Percentiles rank a stretch among this genome's conserved stretches.
phyloP scores from a whole-genome alignment of 1,139 yeast species.

The Wickerhamomyces sp. region DNA sequence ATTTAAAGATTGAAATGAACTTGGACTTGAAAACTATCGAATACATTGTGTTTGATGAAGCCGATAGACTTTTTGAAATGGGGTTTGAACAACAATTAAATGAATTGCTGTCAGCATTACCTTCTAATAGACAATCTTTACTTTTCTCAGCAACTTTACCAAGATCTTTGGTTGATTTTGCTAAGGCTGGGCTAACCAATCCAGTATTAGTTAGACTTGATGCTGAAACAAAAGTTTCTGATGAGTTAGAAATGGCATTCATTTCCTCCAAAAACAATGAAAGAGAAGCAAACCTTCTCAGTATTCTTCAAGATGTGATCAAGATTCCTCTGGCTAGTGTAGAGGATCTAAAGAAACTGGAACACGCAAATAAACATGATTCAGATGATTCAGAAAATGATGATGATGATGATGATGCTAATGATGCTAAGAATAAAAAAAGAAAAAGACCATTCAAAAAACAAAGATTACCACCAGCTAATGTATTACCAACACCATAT shows the following conservation, averaged over 20 bases:
- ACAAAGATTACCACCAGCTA: conserved; percentile 69
- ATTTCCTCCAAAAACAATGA: conserved; percentile 78
- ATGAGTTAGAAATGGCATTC: conserved; percentile 86
- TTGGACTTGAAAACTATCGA: conserved; percentile 79
- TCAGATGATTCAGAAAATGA: conserved; percentile 45
- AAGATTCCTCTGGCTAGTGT: conserved; percentile 76
- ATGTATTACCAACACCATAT: conserved; percentile 73
- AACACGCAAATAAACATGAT: conserved; percentile 42
- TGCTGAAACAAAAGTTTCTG: conserved; percentile 86
- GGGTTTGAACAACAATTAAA: conserved; percentile 94
- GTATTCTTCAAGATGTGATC: conserved; percentile 75
- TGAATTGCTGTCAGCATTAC: conserved; percentile 80
- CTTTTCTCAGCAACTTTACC: conserved; percentile 96
- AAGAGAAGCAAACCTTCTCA: conserved; percentile 82
- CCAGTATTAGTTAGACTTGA: conserved; percentile 92
- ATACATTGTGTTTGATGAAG: conserved; percentile 95
- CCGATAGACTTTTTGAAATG: conserved; percentile 95
- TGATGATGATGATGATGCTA: conserved; percentile 30
- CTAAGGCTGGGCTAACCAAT: conserved; percentile 90
- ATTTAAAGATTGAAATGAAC: conserved; percentile 92
- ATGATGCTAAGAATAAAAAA: conserved; percentile 27
- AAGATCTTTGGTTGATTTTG: conserved; percentile 86
- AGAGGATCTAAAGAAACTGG: conserved; percentile 54
- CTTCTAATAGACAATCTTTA: conserved; percentile 79
- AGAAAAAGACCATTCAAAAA: conserved; percentile 40